Conservation (phyloP, 495 filamentous ascomycete species). For the Wilcoxina mikolae region DNA sequence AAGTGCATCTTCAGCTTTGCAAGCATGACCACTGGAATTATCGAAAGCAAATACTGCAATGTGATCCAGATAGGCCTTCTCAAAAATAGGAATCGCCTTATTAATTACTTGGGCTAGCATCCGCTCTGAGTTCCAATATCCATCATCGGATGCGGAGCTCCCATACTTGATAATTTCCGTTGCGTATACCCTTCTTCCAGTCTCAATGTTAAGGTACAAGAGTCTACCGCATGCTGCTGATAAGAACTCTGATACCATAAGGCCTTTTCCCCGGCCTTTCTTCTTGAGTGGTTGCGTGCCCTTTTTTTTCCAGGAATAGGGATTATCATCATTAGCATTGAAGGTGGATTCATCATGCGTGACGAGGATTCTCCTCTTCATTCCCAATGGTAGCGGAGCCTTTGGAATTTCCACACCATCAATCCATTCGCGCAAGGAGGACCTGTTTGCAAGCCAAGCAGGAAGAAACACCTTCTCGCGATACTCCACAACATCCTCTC, state of each 20-base stretch:
- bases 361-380: neutral
- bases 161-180: neutral
- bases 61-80: neutral
- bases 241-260: conserved; percentile 12
- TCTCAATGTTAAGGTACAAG: neutral
- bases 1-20: conserved; percentile 2
- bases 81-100: conserved; percentile 8
- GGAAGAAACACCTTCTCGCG: neutral
- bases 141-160: neutral
- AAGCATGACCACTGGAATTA: conserved; percentile 7
- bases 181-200: neutral
- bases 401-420: neutral
- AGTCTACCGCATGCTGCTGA: neutral
- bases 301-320: conserved; percentile 4
- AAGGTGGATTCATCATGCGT: conserved; percentile 7
- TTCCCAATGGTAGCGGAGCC: neutral
- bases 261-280: conserved; percentile 7
- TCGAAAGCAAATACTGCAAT: conserved; percentile 13
- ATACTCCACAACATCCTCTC: conserved; percentile 4
- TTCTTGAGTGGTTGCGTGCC: neutral
- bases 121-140: conserved; percentile 4
- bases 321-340: neutral
- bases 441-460: neutral
- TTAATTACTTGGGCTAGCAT: conserved; percentile 4
- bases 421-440: neutral